A percentile compares a stretch with the other conserved stretches of the same genome.
Conservation (phyloP, 148 eudicot species). For the Chenopodium formosanum region DNA sequence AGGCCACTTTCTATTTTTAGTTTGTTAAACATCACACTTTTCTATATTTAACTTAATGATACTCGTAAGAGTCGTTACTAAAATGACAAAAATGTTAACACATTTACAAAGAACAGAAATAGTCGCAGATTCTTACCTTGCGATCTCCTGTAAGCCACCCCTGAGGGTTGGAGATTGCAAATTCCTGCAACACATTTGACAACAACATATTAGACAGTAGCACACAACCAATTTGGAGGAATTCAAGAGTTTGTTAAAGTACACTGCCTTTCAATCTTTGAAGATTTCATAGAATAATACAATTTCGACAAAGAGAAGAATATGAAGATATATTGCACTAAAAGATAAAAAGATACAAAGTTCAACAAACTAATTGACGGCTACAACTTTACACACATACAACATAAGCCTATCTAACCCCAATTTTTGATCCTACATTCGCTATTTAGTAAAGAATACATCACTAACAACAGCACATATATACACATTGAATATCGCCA, state of each 20-base stretch:
- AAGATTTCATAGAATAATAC: not conserved
- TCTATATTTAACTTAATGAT: too few relatives aligned
- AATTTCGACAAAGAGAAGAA: not conserved
- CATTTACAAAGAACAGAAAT: too few relatives aligned
- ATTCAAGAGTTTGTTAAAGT: not conserved
- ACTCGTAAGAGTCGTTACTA: too few relatives aligned
- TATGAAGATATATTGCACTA: conserved; percentile 1
- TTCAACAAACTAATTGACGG: conserved; percentile 11
- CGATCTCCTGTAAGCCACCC: not conserved
- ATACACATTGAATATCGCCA: conserved; percentile 13
- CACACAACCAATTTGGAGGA: not conserved
- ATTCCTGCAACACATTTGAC: not conserved
- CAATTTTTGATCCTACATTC: conserved; percentile 2
- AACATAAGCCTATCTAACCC: conserved; percentile 2
- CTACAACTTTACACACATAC: conserved; percentile 18
- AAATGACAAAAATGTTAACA: too few relatives aligned
- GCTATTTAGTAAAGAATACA: conserved; percentile 19
- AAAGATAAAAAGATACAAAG: not conserved
- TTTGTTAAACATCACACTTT: too few relatives aligned
- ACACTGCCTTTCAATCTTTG: not conserved
- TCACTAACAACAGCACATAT: conserved; percentile 20
- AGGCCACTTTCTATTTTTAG: too few relatives aligned
- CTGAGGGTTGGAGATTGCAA: not conserved
- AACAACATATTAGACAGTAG: not conserved
- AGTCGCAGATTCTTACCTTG: not conserved